Evolutionary conservation across 1,139 yeast genomes (phyloP), one percentile per base, ranked within the genome.

Genomic region (Taphrina wiesneri): DNA sequence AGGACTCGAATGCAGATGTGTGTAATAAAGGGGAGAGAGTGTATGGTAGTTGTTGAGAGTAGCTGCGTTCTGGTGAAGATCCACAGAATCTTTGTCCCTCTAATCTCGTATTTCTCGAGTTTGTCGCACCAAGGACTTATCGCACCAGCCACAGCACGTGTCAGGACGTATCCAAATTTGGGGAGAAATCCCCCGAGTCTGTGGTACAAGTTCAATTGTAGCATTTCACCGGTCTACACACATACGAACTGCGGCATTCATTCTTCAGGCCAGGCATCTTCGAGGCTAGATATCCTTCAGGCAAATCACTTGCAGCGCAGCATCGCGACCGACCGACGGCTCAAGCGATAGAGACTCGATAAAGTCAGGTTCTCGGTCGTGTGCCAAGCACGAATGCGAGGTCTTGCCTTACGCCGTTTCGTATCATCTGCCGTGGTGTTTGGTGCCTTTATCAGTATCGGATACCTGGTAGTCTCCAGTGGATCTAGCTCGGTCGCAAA

Each of bases 361-460:
- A 30, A 30, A 11, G 34, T 30, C 34, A 30, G 34, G 34, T 11
- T 30, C 34, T 11, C 19, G 43, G n/a, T 39, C 43, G n/a, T 19
- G 43, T 39, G 43, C 43, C 43, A n/a, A n/a, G 6, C 5, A 45
- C 49, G 49, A 21, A 54, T 39, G 60, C 49, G 60, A 3, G 60
- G 49, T 11, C 32, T 54, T n/a, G 45, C 39, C 28, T 17, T 43
- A 23, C 51, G 51, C 28, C 39, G 52, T 1, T 56, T 28, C 19
- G 21, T 28, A 30, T 56, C 52, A 30, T 17, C 26, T 28, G 43
- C 15, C 26, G 62, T 30, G 25, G 39, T 45, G 13, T 23, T 45
- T 15, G 15, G 3, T 11, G 36, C 49, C 13, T 41, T 39, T 15
- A 6, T 26, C 6, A 17, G 23, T 23, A 36, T 54, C 25, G 32